These are phyloP conservation scores for Arabidopsis suecica DNA, from an alignment of 345 rosid species.

Conservation along the genomic window DNA sequence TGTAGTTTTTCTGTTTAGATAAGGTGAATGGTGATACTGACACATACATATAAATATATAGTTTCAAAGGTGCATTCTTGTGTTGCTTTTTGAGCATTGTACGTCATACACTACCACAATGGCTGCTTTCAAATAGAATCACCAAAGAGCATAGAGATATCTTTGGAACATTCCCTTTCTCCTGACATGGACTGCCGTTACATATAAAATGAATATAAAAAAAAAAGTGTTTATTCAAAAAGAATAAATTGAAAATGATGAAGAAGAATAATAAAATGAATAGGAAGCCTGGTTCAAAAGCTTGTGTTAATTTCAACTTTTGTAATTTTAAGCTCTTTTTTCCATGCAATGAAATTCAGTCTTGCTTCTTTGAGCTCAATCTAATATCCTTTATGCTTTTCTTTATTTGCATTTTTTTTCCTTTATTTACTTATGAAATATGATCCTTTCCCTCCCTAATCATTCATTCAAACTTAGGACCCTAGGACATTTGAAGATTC, in stretches of 20 bases:
- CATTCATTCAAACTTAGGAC: slow-evolving; percentile 31
- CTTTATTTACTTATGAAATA: slow-evolving; percentile 28
- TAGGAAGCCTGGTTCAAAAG: slow-evolving; percentile 33
- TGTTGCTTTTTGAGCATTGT: slow-evolving; percentile 35
- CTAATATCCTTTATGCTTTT: slow-evolving; percentile 41
- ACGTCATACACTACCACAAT: slow-evolving; percentile 15
- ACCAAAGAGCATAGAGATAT: slow-evolving; percentile 36
- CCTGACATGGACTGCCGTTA: slow-evolving; percentile 34
- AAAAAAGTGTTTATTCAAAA: slow-evolving; percentile 30
- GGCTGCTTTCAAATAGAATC: slow-evolving; percentile 41
- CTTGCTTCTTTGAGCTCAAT: slow-evolving; percentile 43
- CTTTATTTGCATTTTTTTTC: not conserved
- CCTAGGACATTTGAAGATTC: too few relatives aligned
- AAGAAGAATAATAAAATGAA: slow-evolving; percentile 30
- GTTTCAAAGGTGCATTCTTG: slow-evolving; percentile 18
- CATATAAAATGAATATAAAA: not conserved
- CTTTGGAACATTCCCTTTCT: slow-evolving; percentile 44
- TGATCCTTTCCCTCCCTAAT: slow-evolving; percentile 25
- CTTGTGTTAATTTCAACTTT: slow-evolving; percentile 30
- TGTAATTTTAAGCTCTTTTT: slow-evolving; percentile 39
- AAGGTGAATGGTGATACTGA: slow-evolving; percentile 31
- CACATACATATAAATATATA: not conserved
- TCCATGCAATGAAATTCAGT: slow-evolving; percentile 25
- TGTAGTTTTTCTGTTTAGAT: slow-evolving; percentile 8
- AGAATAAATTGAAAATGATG: slow-evolving; percentile 37